A percentile compares a stretch with the other conserved stretches of the same genome.
Evolutionary conservation across 305 asterid genomes (phyloP).

Genomic region (Plantago coronopus): DNA sequence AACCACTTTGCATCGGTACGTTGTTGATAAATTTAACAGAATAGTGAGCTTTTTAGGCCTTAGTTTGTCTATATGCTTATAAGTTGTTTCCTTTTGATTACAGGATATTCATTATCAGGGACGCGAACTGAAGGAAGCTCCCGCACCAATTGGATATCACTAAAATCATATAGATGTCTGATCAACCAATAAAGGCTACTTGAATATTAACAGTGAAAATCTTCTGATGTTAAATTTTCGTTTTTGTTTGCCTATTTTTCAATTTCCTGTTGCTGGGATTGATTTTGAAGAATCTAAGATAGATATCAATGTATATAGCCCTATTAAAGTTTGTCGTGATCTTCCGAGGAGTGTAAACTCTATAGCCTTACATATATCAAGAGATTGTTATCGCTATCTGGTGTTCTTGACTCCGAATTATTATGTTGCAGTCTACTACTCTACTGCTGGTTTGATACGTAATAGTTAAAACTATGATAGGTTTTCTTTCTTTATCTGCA

Average conservation of each 20-base stretch:
- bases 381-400: background rate
- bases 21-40: background rate
- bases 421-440: background rate
- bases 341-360: slow-evolving; percentile 11
- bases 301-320: slow-evolving; percentile 7
- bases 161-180: slow-evolving; percentile 25
- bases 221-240: background rate
- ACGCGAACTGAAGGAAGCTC: slow-evolving; percentile 51
- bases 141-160: slow-evolving; percentile 76
- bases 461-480: too few species aligned
- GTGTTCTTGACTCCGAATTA: background rate
- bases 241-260: background rate
- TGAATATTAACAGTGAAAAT: background rate
- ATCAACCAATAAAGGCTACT: background rate
- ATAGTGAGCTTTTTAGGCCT: too few species aligned
- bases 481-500: too few species aligned
- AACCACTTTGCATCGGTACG: slow-evolving; percentile 79
- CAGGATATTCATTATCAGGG: slow-evolving; percentile 78
- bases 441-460: too few species aligned
- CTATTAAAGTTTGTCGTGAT: background rate
- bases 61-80: background rate
- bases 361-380: slow-evolving; percentile 5
- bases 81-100: slow-evolving; percentile 23
- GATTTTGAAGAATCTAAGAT: slow-evolving; percentile 2
- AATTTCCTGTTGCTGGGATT: background rate